Percentiles rank a stretch among this genome's conserved stretches.
Conservation (phyloP, 306 rosid species). For the Pyrus pyrifolia region DNA sequence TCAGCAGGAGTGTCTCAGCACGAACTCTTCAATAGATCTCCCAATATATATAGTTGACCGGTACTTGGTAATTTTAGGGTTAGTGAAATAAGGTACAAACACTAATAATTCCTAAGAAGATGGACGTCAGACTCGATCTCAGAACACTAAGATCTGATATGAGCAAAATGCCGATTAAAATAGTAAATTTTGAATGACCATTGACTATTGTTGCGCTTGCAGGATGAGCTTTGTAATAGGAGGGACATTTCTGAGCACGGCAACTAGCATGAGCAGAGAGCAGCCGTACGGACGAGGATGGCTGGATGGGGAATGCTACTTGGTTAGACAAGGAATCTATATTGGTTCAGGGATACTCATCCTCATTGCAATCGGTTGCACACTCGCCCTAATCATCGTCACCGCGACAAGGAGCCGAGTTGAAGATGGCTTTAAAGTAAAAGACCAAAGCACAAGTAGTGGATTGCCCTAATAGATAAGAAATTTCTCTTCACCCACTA, state of each 20-base stretch:
- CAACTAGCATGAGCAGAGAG: conserved; percentile 65
- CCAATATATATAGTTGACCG: too few species aligned
- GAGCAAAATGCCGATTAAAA: not conserved
- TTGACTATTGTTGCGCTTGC: not conserved
- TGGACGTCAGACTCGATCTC: conserved; percentile 8
- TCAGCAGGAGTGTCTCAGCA: too few species aligned
- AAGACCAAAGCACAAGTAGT: not conserved
- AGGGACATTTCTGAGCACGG: conserved; percentile 36
- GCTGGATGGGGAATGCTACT: conserved; percentile 80
- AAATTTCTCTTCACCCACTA: too few species aligned
- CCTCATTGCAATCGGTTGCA: conserved; percentile 34
- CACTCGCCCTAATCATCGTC: conserved; percentile 38
- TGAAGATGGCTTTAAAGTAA: not conserved
- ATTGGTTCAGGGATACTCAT: conserved; percentile 50
- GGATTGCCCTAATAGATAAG: too few species aligned
- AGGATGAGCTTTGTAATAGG: conserved; percentile 75
- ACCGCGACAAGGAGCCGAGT: conserved; percentile 20
- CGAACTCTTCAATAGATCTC: too few species aligned
- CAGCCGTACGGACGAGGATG: conserved; percentile 75
- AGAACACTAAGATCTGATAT: not conserved
- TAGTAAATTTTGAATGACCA: not conserved
- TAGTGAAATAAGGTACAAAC: too few species aligned
- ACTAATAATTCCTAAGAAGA: not conserved
- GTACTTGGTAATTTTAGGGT: too few species aligned
- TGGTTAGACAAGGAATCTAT: conserved; percentile 51